Evolutionary conservation across 2,329 filamentous ascomycete species (phyloP), one percentile per base, ranked within the genome.

Genomic region (Boeremia lycopersici): DNA sequence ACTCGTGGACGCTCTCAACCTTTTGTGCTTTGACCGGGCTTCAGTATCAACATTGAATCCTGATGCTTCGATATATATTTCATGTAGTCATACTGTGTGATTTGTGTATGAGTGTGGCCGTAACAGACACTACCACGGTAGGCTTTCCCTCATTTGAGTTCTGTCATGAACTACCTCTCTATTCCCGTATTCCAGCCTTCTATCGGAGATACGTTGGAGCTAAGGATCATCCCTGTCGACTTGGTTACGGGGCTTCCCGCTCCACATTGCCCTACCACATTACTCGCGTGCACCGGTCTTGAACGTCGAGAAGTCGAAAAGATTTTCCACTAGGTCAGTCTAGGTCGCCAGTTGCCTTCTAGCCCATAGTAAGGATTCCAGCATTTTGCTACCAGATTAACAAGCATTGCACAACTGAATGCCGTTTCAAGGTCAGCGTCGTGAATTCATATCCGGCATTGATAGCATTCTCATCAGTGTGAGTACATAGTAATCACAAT

Each of bases 281-380:
- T 47, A 41, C 49, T 52, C 49, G 30, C 23, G 23, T 17, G 15
- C 49, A 53, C 30, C 23, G 23, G 26, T 13, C 30, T 31, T 35
- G 29, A 35, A 35, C 4, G 15, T 34, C 17, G 15, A 45, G 19
- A 17, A 12, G 8, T 35, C 29, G 15, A 9, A 42, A 25, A 39
- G 35, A 19, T 4, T 17, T 30, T 13, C 38, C 15, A 38, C 25
- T 11, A 38, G 36, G 8, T 29, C 10, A 28, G n/a, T 8, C 6
- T 30, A 34, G 19, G 2, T 23, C 19, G 19, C 19, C 19, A 23
- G 19, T 23, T 23, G 19, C 5, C n/a, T n/a, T n/a, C n/a, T n/a
- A n/a, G n/a, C n/a, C n/a, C 19, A 5, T 23, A 23, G 19, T 23
- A 23, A 23, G 19, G 19, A 23, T 23, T 23, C 19, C 19, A 23